Percentiles rank a stretch among this genome's conserved stretches.
phyloP scores from a whole-genome alignment of 1,139 yeast genomes.

The Protomyces inundatus region DNA sequence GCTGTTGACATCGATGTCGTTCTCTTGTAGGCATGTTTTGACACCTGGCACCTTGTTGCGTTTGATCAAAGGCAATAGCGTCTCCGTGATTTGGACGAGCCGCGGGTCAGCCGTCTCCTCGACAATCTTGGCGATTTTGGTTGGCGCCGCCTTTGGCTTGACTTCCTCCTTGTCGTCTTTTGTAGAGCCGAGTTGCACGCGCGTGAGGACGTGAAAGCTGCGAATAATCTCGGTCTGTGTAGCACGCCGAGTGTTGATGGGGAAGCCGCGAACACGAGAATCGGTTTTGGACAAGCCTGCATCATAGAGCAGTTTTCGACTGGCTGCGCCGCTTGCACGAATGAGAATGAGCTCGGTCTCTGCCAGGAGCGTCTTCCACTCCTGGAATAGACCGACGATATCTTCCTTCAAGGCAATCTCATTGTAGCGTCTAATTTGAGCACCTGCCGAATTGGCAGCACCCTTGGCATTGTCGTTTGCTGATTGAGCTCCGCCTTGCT shows the following conservation, averaged over 20 bases:
- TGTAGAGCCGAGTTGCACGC: conserved; percentile 51
- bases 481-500: conserved; percentile 96
- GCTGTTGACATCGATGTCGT: conserved; percentile 39
- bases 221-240: conserved; percentile 73
- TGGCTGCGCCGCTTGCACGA: conserved; percentile 73
- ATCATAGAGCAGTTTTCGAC: conserved; percentile 57
- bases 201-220: conserved; percentile 76
- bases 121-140: conserved; percentile 31
- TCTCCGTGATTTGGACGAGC: conserved; percentile 51
- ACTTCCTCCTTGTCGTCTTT: conserved; percentile 41
- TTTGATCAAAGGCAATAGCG: conserved; percentile 55
- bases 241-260: conserved; percentile 86
- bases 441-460: conserved; percentile 95
- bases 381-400: conserved; percentile 57
- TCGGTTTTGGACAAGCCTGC: conserved; percentile 49
- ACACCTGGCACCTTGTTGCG: conserved; percentile 76
- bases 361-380: conserved; percentile 59
- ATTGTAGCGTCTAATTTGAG: conserved; percentile 79
- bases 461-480: conserved; percentile 90
- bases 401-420: conserved; percentile 79
- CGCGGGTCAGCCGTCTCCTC: conserved; percentile 31
- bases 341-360: conserved; percentile 68
- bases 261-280: conserved; percentile 59
- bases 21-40: conserved; percentile 55
- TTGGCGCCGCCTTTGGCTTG: conserved; percentile 33